Percentiles rank a stretch among this genome's conserved stretches.
Evolutionary conservation across 176 grass and related monocot genomes (phyloP).

Genomic region (Oryza meyeriana): DNA sequence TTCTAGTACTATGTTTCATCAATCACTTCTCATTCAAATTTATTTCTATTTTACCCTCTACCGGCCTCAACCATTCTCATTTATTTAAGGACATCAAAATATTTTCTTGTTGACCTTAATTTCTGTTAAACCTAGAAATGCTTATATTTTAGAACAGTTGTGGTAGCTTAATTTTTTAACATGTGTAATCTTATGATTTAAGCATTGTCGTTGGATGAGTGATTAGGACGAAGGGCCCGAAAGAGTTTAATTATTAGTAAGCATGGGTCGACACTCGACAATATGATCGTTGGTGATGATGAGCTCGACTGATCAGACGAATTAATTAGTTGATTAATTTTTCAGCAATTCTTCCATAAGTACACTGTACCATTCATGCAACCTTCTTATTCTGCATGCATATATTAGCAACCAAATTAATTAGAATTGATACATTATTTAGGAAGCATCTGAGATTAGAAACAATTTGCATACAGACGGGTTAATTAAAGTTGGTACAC

Average conservation of each 20-base stretch:
- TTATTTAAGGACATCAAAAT: no score
- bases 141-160: no score
- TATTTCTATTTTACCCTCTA: no score
- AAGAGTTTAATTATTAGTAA: neutral
- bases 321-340: neutral
- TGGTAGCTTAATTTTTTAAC: no score
- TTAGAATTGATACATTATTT: neutral
- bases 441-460: neutral
- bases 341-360: neutral
- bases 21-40: no score
- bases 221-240: neutral
- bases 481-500: no score
- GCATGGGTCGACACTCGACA: neutral
- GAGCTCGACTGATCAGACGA: neutral
- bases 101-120: no score
- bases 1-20: no score
- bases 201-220: neutral
- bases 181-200: neutral
- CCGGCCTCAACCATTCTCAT: no score
- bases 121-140: no score
- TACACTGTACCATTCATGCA: neutral
- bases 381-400: neutral
- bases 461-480: neutral
- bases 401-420: neutral
- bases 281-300: neutral